Percentiles rank a stretch among this genome's conserved stretches.
Evolutionary conservation across 345 rosid species (phyloP).

Genomic region (Alliaria petiolata): DNA sequence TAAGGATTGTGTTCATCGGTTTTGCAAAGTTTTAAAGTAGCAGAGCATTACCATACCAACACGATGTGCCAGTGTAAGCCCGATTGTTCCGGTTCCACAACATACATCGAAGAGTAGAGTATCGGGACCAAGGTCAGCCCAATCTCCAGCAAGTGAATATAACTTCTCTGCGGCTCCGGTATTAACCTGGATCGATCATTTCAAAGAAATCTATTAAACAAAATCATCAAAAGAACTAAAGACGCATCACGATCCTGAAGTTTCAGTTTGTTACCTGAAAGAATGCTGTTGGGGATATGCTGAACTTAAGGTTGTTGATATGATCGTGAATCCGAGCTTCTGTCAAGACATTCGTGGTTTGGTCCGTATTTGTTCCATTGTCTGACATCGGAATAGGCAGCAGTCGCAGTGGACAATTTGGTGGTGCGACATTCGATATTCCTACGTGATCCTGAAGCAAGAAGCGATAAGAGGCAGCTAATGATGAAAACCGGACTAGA

Average conservation of each 20-base stretch:
- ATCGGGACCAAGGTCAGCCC: slow-evolving; percentile 88
- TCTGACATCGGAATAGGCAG: slow-evolving; percentile 44
- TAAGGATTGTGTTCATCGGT: neutral
- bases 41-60: slow-evolving; percentile 81
- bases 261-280: slow-evolving; percentile 58
- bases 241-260: neutral
- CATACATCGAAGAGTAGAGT: slow-evolving; percentile 89
- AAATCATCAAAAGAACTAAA: neutral
- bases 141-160: slow-evolving; percentile 92
- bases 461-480: slow-evolving; percentile 6
- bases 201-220: slow-evolving; percentile 9
- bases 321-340: slow-evolving; percentile 88
- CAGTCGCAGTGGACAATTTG: slow-evolving; percentile 68
- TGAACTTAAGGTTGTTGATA: slow-evolving; percentile 67
- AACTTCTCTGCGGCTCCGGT: slow-evolving; percentile 94
- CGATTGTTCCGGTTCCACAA: slow-evolving; percentile 97
- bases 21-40: slow-evolving; percentile 14
- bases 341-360: slow-evolving; percentile 26
- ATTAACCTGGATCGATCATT: slow-evolving; percentile 78
- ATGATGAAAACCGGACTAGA: neutral
- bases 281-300: slow-evolving; percentile 95
- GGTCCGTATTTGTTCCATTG: slow-evolving; percentile 30
- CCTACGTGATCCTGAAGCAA: slow-evolving; percentile 79
- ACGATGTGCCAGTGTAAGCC: slow-evolving; percentile 83
- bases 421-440: slow-evolving; percentile 87